Conservation (phyloP, 106 monocot genomes). For the Xerophyta viscosa region DNA sequence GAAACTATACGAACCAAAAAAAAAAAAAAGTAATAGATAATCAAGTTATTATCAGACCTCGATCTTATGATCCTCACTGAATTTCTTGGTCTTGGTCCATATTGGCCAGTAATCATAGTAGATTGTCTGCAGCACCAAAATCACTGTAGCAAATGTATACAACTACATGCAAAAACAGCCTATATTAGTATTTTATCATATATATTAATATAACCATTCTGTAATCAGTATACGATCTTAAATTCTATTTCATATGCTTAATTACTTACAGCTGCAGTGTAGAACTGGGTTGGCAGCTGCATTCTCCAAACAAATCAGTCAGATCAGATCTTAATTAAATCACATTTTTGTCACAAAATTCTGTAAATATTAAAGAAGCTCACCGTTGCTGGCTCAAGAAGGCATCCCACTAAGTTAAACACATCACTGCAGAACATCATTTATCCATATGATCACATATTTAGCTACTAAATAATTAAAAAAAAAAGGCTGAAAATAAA, state of each 20-base stretch:
- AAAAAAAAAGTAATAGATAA: background rate
- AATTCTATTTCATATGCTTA: background rate
- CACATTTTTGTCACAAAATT: too few species aligned
- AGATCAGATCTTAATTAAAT: too few species aligned
- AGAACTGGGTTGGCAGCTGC: conserved; percentile 74
- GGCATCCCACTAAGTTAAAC: conserved; percentile 66
- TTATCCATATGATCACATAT: too few species aligned
- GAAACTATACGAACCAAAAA: background rate
- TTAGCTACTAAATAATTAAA: background rate
- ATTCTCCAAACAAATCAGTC: conserved; percentile 9
- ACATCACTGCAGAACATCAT: conserved; percentile 34
- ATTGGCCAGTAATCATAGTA: conserved; percentile 48
- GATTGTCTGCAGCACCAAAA: conserved; percentile 48
- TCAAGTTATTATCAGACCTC: conserved; percentile 6
- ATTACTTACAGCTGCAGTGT: conserved; percentile 52
- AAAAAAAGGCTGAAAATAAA: background rate
- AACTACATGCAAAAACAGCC: too few species aligned
- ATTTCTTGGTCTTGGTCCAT: conserved; percentile 19
- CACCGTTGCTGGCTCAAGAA: conserved; percentile 68
- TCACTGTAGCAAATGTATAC: conserved; percentile 46
- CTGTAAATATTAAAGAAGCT: background rate
- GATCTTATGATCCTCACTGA: background rate
- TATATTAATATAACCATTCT: background rate
- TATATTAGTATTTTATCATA: background rate
- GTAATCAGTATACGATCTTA: background rate